Evolutionary conservation across 345 rosid species (phyloP).

Genomic region (Dipteronia dyeriana): DNA sequence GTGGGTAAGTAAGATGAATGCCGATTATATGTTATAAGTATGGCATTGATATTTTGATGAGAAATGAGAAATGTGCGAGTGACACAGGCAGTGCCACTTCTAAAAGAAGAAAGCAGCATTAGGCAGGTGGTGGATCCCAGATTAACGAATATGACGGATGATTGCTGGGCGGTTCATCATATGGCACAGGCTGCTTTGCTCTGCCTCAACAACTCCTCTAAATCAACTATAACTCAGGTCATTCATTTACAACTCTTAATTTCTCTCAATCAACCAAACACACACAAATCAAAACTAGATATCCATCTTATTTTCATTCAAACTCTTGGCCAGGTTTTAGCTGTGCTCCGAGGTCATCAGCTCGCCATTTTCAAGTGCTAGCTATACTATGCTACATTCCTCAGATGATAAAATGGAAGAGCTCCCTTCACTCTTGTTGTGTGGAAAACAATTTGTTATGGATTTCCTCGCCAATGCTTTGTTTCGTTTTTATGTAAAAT

Average conservation of each 20-base stretch:
- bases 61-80: too few relatives aligned
- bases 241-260: neutral
- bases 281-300: too few relatives aligned
- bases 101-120: conserved; percentile 29
- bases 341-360: conserved; percentile 48
- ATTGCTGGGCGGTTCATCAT: conserved; percentile 23
- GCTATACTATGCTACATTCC: neutral
- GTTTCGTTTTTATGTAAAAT: neutral
- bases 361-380: conserved; percentile 19
- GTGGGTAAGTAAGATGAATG: conserved; percentile 43
- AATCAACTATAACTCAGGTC: conserved; percentile 41
- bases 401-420: neutral
- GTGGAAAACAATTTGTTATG: neutral
- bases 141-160: conserved; percentile 19
- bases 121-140: conserved; percentile 37
- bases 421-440: conserved; percentile 12
- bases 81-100: conserved; percentile 40
- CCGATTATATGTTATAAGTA: too few relatives aligned
- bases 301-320: neutral
- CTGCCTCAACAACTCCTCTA: conserved; percentile 31
- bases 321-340: conserved; percentile 37
- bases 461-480: neutral
- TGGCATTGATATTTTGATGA: too few relatives aligned
- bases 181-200: conserved; percentile 48
- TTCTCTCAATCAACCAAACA: too few relatives aligned